Base-by-base conservation (phyloP, 2,329 filamentous ascomycete genomes). In the Xylaria sp. region DNA sequence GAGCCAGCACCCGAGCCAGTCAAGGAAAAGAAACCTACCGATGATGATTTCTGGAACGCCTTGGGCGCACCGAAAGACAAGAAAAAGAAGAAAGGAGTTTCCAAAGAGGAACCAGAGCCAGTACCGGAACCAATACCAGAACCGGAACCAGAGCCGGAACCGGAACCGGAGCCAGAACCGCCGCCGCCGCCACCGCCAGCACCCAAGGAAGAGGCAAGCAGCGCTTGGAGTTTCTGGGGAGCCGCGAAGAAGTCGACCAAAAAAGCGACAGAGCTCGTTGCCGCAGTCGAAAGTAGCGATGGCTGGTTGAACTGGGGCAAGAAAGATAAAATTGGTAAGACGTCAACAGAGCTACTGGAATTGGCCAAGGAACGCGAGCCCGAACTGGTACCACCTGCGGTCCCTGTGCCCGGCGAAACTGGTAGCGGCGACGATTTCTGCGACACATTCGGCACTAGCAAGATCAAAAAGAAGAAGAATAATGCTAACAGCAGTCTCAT, bases 191-290 rank as follows among this genome's bases (percentile, higher is more conserved):
- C 77, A 0, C 73, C 75, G n/a, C 75, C 72, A 15, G 77, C 79
- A 57, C 71, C 79, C 59, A 75, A 79, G 42, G 79, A 82, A 49
- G 85, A 87, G 36, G 51, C 63, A 28, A 63, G 65, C 63, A 86
- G 86, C 66, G 87, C 87, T 72, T 88, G 87, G 76, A 84, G 81
- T 67, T 84, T 85, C 57, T 89, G 87, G 82, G 85, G 84, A 38
- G 87, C 84, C 60, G 80, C 82, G 11, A 87, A 87, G 74, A 88
- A 87, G 69, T 76, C 66, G 10, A 81, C 65, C 2, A 81, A 81
- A 74, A 79, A 79, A 57, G 15, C 46, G 3, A 68, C 64, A 54
- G 72, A 74, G 17, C 6, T 66, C 72, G 28, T 36, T 62, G 15
- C 44, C 59, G 40, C 26, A 23, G 33, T 33, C 26, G 64, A 67